Conservation (phyloP, 2,329 filamentous ascomycete species). For the Fusarium buharicum region DNA sequence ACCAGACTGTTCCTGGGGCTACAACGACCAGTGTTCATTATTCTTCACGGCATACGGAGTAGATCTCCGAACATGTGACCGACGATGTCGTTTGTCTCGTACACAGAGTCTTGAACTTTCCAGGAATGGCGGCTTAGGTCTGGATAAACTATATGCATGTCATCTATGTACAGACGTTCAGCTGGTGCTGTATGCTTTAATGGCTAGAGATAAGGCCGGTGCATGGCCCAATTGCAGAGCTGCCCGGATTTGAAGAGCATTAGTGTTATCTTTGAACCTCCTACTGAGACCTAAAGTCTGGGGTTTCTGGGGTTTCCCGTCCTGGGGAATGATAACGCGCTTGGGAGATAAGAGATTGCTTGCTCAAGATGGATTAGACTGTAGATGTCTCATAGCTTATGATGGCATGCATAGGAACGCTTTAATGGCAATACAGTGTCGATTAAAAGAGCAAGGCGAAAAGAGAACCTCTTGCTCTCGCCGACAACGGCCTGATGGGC, state of each 20-base stretch:
- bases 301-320: conserved; percentile 33
- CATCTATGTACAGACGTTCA: conserved; percentile 12
- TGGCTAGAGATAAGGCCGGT: conserved; percentile 28
- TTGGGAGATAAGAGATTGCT: conserved; percentile 32
- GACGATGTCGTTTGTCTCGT: neutral
- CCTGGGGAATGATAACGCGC: conserved; percentile 16
- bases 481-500: conserved; percentile 16
- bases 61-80: conserved; percentile 16
- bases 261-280: conserved; percentile 29
- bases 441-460: conserved; percentile 8
- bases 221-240: conserved; percentile 31
- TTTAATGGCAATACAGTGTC: conserved; percentile 5
- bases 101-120: neutral
- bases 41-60: neutral
- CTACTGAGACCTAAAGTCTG: conserved; percentile 18
- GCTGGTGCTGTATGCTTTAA: neutral
- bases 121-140: neutral
- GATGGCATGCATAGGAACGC: neutral
- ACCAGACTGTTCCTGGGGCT: neutral
- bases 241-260: conserved; percentile 30
- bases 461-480: conserved; percentile 9
- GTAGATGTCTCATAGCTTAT: neutral
- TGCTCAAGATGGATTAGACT: conserved; percentile 6
- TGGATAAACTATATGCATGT: conserved; percentile 30
- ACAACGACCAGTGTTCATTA: no score